phyloP scores from a whole-genome alignment of 805 yeast genomes.

The Yamadazyma phyllophila region DNA sequence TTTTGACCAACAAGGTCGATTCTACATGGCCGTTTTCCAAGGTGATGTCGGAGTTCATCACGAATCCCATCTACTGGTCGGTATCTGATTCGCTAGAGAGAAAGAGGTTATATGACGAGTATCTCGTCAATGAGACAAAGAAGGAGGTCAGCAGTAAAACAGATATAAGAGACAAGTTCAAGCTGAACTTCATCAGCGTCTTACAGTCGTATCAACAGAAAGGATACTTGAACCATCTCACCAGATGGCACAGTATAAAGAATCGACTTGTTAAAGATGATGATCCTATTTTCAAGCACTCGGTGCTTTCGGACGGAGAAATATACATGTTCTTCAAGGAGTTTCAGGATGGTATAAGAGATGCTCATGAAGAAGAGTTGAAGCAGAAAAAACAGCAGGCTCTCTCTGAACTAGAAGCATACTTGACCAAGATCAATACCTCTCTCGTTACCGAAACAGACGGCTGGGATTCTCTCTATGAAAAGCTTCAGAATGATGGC shows the following conservation, averaged over 20 bases:
- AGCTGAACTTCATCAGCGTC: conserved; percentile 49
- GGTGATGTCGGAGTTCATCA: conserved; percentile 57
- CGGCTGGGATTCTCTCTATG: conserved; percentile 39
- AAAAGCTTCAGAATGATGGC: conserved; percentile 40
- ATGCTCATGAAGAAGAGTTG: conserved; percentile 22
- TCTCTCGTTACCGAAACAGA: conserved; percentile 22
- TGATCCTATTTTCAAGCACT: conserved; percentile 62
- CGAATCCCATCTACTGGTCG: conserved; percentile 66
- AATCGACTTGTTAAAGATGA: conserved; percentile 51
- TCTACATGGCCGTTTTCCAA: conserved; percentile 72
- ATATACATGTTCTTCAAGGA: conserved; percentile 54
- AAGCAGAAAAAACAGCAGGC: conserved; percentile 45
- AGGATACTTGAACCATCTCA: conserved; percentile 47
- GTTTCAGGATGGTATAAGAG: conserved; percentile 42
- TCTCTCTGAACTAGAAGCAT: conserved; percentile 48
- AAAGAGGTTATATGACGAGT: conserved; percentile 63
- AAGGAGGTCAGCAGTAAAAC: conserved; percentile 54
- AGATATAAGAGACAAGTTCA: conserved; percentile 53
- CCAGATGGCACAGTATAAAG: conserved; percentile 64
- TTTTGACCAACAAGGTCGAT: conserved; percentile 58
- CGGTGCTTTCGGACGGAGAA: conserved; percentile 56
- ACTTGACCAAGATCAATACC: conserved; percentile 41
- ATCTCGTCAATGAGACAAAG: conserved; percentile 40
- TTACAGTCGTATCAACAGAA: conserved; percentile 32
- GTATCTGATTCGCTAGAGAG: conserved; percentile 60